A percentile compares a stretch with the other conserved stretches of the same genome.
Conservation (phyloP, 257 asterid species). For the Solanum neorickii region DNA sequence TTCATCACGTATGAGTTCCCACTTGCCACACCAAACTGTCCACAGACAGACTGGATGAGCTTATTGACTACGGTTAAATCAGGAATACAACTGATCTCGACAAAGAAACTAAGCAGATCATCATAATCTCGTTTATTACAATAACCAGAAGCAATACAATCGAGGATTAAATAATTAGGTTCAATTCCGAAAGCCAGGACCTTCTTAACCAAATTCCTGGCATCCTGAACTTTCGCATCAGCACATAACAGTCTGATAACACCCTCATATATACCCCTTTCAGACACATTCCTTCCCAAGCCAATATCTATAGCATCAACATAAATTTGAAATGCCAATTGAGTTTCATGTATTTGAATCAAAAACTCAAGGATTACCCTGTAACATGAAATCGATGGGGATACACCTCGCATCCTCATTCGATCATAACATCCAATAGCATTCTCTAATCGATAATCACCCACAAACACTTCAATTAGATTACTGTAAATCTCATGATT, state of each 20-base stretch:
- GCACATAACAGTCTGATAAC: constrained; percentile 53
- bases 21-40: constrained; percentile 36
- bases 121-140: constrained; percentile 75
- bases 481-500: constrained; percentile 51
- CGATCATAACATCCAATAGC: constrained; percentile 42
- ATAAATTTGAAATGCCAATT: constrained; percentile 31
- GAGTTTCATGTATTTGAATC: constrained; percentile 38
- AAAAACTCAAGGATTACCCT: constrained; percentile 31
- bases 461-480: constrained; percentile 59
- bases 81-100: constrained; percentile 43
- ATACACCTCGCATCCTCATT: constrained; percentile 52
- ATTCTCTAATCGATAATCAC: constrained; percentile 40
- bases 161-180: constrained; percentile 33
- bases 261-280: constrained; percentile 29
- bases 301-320: constrained; percentile 41
- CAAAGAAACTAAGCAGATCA: constrained; percentile 55
- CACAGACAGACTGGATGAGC: constrained; percentile 46
- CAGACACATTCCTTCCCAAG: constrained; percentile 23
- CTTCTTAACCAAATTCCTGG: constrained; percentile 50
- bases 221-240: constrained; percentile 73
- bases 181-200: constrained; percentile 20
- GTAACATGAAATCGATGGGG: constrained; percentile 45
- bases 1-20: constrained; percentile 42
- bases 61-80: constrained; percentile 39
- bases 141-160: constrained; percentile 46